A percentile compares a stretch with the other conserved stretches of the same genome.
These are phyloP conservation scores for Paramecium pentaurelia DNA, from an alignment of 73 alveolate genomes.

Conservation along the genomic window DNA sequence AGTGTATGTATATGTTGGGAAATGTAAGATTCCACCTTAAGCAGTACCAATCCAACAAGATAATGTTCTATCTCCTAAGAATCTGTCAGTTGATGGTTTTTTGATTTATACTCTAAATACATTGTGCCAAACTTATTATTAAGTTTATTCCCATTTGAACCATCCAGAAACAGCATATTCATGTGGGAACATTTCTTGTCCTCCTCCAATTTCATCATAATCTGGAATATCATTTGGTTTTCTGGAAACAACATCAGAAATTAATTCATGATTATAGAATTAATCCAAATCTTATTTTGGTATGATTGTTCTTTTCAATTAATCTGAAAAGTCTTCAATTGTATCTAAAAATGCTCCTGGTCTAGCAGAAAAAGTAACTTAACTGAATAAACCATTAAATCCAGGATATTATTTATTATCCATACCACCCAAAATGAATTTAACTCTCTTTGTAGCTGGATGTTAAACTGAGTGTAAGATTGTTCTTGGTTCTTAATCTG, in stretches of 20 bases:
- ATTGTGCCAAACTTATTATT: constrained; percentile 20
- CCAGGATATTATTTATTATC: constrained; percentile 22
- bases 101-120: constrained; percentile 1
- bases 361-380: background rate
- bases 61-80: constrained; percentile 40
- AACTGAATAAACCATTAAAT: background rate
- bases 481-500: background rate
- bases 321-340: background rate
- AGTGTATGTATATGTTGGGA: constrained; percentile 50
- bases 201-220: constrained; percentile 47
- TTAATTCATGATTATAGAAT: constrained; percentile 24
- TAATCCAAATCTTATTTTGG: constrained; percentile 23
- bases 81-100: constrained; percentile 30
- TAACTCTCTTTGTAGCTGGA: background rate
- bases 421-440: constrained; percentile 21
- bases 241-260: background rate
- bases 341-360: constrained; percentile 13
- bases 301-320: background rate
- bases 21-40: constrained; percentile 34
- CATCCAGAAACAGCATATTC: constrained; percentile 38
- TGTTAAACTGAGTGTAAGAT: background rate
- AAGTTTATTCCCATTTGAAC: constrained; percentile 27
- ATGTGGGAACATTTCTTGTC: constrained; percentile 29
- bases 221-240: constrained; percentile 10
- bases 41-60: constrained; percentile 18